These are phyloP conservation scores for Endotrypanum monterogeii DNA, from an alignment of 208 protist genomes.

Conservation along the genomic window DNA sequence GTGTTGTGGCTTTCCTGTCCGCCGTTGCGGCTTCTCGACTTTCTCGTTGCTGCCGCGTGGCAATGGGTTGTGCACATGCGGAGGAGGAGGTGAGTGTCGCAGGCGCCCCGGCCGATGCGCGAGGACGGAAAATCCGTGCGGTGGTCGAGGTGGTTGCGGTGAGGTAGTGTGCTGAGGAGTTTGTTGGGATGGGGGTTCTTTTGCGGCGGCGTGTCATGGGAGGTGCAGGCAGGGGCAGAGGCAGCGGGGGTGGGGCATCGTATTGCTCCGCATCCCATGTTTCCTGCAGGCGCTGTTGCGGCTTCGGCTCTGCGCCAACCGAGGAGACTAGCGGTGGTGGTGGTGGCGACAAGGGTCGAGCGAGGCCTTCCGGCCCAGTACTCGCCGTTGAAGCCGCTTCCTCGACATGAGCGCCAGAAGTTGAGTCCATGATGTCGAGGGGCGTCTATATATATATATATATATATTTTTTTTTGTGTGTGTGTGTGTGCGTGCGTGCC, in stretches of 20 bases:
- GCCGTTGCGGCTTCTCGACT: not conserved
- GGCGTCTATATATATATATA: too few species aligned
- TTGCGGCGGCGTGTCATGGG: conserved; percentile 4
- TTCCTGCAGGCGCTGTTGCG: not conserved
- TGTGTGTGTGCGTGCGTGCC: not conserved
- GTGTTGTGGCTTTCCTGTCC: not conserved
- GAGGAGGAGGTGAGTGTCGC: not conserved
- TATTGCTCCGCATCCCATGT: not conserved
- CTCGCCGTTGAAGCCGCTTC: not conserved
- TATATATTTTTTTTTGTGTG: not conserved
- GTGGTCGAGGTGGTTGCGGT: not conserved
- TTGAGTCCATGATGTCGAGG: not conserved
- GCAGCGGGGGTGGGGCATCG: not conserved
- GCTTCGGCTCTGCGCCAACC: not conserved
- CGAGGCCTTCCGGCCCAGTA: not conserved
- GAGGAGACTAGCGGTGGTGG: conserved; percentile 1
- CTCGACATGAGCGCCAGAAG: not conserved
- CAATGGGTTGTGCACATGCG: not conserved
- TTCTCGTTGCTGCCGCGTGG: not conserved
- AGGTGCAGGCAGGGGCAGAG: conserved; percentile 5
- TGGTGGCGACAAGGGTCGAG: not conserved
- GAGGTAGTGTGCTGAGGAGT: conserved; percentile 11
- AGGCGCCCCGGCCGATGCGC: not conserved
- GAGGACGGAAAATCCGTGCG: not conserved
- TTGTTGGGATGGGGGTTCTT: not conserved